Base-by-base conservation (phyloP, 257 asterid genomes). In the Solanum medicagineum region DNA sequence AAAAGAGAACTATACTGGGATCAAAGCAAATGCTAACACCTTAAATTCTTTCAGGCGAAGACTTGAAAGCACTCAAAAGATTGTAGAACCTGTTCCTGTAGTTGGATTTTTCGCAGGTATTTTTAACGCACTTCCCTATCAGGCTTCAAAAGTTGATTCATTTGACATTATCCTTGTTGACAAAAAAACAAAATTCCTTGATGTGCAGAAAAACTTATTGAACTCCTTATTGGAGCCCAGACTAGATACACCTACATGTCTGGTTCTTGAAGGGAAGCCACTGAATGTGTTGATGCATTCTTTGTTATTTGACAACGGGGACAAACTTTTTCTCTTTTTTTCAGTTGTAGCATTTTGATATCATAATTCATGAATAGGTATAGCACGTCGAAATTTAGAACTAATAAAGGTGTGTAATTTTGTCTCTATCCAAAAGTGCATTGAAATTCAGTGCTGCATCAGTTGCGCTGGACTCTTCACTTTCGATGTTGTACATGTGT, bases 191-290 rank as follows among this genome's bases (percentile, higher is more conserved):
- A 5, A 36, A 36, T 36, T 7, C 62, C 79, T 83, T n/a, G 5
- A 70, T 57, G 29, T 87, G 94, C 91, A 97, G 98, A 94, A 89
- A 97, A 97, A 92, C 89, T 97, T 47, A 91, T 94, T 53, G 98
- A 97, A 85, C 98, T 97, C 80, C 89, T 97, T 10, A 90, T 88
- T 74, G 98, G 99, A 84, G 98, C 98, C 54, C 99, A 97, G 89
- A 95, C 98, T 24, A 93, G 99, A 59, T 95, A 97, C 90, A 95
- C 98, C 57, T 94, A 95, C 93, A 94, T 97, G 98, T 97, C 99
- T 40, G 99, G 99, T 92, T 95, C 99, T 26, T 97, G 90, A 95
- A 29, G 26, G 65, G 26, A 26, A 77, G 65, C 83, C 22, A 77
- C 83, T 26, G 26, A 53, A 77, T 77, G 49, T 77, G 19, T 60